phyloP scores from a whole-genome alignment of 2,329 filamentous ascomycete species.

The Beauveria pseudobassiana region DNA sequence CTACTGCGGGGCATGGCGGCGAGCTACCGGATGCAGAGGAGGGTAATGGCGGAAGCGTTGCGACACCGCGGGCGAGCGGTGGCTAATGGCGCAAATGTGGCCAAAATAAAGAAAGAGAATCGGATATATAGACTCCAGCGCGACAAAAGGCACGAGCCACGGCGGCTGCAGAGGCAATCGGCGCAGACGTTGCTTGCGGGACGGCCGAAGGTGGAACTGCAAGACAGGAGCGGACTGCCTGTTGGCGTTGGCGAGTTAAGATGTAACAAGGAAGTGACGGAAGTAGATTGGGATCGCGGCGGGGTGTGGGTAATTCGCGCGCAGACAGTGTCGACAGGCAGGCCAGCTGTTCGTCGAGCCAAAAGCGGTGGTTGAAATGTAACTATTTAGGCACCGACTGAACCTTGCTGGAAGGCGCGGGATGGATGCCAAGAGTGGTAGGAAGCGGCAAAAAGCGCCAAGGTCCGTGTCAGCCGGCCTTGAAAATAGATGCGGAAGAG shows the following conservation, averaged over 20 bases:
- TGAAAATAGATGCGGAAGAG: background rate
- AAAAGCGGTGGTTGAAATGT: background rate
- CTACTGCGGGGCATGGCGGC: conserved; percentile 37
- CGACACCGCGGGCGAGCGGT: background rate
- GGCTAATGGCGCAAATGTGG: background rate
- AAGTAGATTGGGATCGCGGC: background rate
- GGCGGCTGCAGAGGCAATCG: background rate
- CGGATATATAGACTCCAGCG: background rate
- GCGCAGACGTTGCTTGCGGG: background rate
- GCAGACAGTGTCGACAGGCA: background rate
- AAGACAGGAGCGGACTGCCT: background rate
- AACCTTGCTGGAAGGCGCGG: background rate
- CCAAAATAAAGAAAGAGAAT: background rate
- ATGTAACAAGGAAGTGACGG: no score
- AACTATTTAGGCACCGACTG: no score
- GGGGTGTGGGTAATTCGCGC: background rate
- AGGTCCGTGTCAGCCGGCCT: background rate
- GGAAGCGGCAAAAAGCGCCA: background rate
- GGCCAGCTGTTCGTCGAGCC: background rate
- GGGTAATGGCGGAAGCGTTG: background rate
- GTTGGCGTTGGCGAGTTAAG: background rate
- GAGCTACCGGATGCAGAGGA: background rate
- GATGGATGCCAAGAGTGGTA: background rate
- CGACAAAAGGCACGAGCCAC: background rate
- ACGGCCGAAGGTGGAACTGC: background rate